Base-by-base conservation (phyloP, 1,139 yeast species). In the Nakaseomyces delphensis region DNA sequence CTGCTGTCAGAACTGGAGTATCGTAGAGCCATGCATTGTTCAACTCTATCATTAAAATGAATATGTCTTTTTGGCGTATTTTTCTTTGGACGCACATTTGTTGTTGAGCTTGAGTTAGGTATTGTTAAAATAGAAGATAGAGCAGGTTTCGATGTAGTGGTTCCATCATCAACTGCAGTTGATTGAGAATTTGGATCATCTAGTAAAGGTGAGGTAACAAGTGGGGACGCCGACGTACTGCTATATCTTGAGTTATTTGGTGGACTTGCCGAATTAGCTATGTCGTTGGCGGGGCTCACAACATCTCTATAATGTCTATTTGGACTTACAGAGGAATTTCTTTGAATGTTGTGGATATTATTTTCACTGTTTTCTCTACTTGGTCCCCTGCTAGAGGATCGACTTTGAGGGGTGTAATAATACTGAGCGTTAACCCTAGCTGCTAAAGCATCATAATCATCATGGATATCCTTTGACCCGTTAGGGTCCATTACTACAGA, bases 21-120 rank as follows among this genome's bases (percentile, higher is more conserved):
- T 48, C 78, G 77, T 15, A 85, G 60, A 0, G 94, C 86, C 46
- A 83, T 77, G 62, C 97, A 89, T 64, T 91, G 97, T 59, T 84
- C 89, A 21, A 91, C 98, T 45, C 87, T 77, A 57, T 86, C 94
- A 58, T 83, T 89, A 65, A 91, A 91, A 64, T 87, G 97, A 45
- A 89, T 87, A 51, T 74, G 91, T 48, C 91, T 56, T 39, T 49
- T 52, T 25, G 42, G 36, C 16, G 44, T 38, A n/a, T 42, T 25
- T 15, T 72, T 39, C 65, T 68, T 43, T 64, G 33, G 35, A 36
- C 40, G 30, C 35, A 32, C 16, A 31, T 45, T 39, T 35, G 29
- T 14, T 21, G 39, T 42, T 19, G 50, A 41, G 10, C 50, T 40
- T 10, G 51, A 48, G 27, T 50, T 42, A 25, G 52, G 50, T 18